Base-by-base conservation (phyloP, 257 asterid genomes). In the Agastache rugosa region DNA sequence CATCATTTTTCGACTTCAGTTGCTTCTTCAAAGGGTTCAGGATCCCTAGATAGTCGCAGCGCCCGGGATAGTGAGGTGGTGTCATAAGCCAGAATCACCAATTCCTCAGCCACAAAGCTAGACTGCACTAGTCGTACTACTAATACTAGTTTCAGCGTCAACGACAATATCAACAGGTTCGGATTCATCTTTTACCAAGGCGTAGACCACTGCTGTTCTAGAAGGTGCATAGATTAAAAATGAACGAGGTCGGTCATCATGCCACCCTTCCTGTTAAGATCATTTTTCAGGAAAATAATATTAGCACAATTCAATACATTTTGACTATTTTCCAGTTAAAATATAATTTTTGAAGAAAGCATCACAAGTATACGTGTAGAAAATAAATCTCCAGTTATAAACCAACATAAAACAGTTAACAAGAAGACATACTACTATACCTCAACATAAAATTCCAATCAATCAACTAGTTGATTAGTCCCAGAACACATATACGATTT, bases 121-220 rank as follows among this genome's bases (percentile, higher is more conserved):
- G 48, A 17, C 20, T 3, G 5, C 55, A 37, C 22, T 11, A 4
- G 4, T 55, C 42, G 27, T n/a, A 27, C 62, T 27, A 20, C 4
- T 51, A 42, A 12, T 44, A 6, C 74, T 73, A 70, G 44, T 63
- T 50, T 68, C 74, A 75, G 63, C 56, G n/a, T 63, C 83, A 48
- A 78, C 42, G 1, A 81, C 75, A 77, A 65, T 56, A 31, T 66
- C 83, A 54, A 79, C 37, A 1, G 82, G 60, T 47, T 63, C 68
- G 22, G 44, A 72, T 65, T 63, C 69, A 50, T 87, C 87, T 68
- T 83, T 84, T 60, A 73, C 78, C 66, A 80, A 86, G 23, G 92
- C 96, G 73, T 90, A 94, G 39, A 92, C 97, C 54, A 85, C 96
- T 48, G 93, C 99, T 5, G 99, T 92, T 73, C 98, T 91, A 62